Evolutionary conservation across 2,329 filamentous ascomycete genomes (phyloP), one percentile per base, ranked within the genome.

Genomic region (Hypoxylon sp.): DNA sequence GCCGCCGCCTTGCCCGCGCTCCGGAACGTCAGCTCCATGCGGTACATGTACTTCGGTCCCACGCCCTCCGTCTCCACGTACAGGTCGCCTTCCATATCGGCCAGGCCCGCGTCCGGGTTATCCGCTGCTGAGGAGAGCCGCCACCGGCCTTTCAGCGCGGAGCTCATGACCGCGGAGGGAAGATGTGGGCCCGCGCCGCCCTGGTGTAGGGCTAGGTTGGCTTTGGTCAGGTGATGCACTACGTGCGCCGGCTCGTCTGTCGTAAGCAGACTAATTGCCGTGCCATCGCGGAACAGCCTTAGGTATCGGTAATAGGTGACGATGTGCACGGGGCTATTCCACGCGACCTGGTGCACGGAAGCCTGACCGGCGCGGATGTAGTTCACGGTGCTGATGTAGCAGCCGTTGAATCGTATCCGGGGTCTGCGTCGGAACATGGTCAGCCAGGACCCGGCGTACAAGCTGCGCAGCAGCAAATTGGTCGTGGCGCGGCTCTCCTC

Each of bases 241-340:
- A 98, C 92, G 17, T 97, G 93, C n/a, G 86, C 81, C 0, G 96
- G 96, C 77, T 97, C 93, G 4, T 87, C 82, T 0, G 93, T 97
- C 0, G 92, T 93, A 37, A 97, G 86, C 1, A 99, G 86, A 59
- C 90, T 93, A 65, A 98, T 90, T 70, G 87, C 89, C 1, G 92
- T 91, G 29, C 96, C 96, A 79, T 98, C 93, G 24, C 94, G 92
- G 82, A 96, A 96, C 83, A 99, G 96, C 58, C 96, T 92, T 3
- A 99, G 87, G 81, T 98, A 99, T 64, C 96, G 93, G 82, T 97
- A 99, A 82, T 98, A 99, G 0, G 96, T 99, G 53, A 99, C 94
- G 65, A 98, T 97, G 78, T 97, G 94, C 37, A 98, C 91, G 8
- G 94, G 94, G 24, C 88, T 91, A 75, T 84, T 83, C 93, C 94